phyloP scores from a whole-genome alignment of 768 basidiomycete species.

The Collybia sordida region DNA sequence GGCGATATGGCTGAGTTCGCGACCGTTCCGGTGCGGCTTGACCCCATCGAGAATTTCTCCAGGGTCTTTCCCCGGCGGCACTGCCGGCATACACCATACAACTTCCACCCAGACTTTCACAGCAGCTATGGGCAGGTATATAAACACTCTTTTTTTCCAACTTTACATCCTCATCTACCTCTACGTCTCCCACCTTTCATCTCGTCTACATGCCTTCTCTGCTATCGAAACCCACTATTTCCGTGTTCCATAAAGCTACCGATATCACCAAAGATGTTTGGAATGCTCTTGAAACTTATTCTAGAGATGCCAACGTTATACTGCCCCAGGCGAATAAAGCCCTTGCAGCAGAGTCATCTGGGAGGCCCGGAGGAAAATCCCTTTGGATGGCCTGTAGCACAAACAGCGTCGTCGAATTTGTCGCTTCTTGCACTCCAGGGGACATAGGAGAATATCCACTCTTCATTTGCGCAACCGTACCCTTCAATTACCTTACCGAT shows the following conservation, averaged over 20 bases:
- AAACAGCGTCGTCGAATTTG: conserved; percentile 37
- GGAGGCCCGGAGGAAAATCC: conserved; percentile 14
- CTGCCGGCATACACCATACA: no score
- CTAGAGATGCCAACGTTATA: conserved; percentile 40
- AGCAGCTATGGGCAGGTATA: no score
- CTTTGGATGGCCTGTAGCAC: conserved; percentile 35
- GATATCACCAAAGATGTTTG: conserved; percentile 37
- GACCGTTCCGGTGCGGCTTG: no score
- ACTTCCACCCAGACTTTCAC: no score
- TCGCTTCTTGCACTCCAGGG: conserved; percentile 61
- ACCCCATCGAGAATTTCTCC: no score
- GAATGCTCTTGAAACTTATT: conserved; percentile 32
- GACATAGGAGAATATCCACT: conserved; percentile 61
- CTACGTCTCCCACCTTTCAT: no score
- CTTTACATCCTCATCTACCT: no score
- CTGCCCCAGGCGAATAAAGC: conserved; percentile 37
- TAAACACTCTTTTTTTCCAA: no score
- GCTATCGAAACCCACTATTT: conserved; percentile 4
- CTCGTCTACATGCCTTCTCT: conserved; percentile 9
- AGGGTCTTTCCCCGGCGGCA: no score
- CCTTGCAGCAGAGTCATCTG: conserved; percentile 15
- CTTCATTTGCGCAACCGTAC: conserved; percentile 56
- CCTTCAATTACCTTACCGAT: conserved; percentile 33
- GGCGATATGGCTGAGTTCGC: no score
- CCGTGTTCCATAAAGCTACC: conserved; percentile 25